Conservation (phyloP, 352 stramenopile genomes). For the Pythium scleroteichum region DNA sequence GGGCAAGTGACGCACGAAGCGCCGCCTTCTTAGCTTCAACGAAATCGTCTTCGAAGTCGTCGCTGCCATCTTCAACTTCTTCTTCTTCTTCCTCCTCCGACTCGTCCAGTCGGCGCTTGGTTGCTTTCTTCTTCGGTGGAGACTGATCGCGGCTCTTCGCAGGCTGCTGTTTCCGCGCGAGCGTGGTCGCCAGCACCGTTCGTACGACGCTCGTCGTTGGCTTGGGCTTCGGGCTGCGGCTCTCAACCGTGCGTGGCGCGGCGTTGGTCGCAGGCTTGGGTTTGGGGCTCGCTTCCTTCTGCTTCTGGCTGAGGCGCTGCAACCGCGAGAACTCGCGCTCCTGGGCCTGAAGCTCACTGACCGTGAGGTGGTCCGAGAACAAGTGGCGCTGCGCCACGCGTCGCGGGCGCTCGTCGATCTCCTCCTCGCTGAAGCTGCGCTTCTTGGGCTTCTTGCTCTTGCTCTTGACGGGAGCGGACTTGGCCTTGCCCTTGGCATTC, state of each 20-base stretch:
- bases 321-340: slow-evolving; percentile 33
- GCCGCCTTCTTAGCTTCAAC: slow-evolving; percentile 24
- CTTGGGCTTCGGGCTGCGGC: slow-evolving; percentile 5
- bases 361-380: slow-evolving; percentile 39
- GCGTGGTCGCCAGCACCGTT: slow-evolving; percentile 24
- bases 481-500: slow-evolving; percentile 10
- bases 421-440: slow-evolving; percentile 3
- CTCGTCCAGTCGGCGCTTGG: slow-evolving; percentile 14
- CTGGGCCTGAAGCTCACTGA: slow-evolving; percentile 68
- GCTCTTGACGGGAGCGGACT: neutral
- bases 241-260: neutral
- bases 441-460: slow-evolving; percentile 5
- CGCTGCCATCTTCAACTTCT: slow-evolving; percentile 18
- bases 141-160: too few species aligned
- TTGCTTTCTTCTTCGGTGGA: neutral
- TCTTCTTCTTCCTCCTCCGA: slow-evolving; percentile 15
- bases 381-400: slow-evolving; percentile 9
- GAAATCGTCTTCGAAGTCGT: slow-evolving; percentile 36
- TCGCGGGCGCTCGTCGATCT: slow-evolving; percentile 9
- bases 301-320: slow-evolving; percentile 9
- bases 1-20: slow-evolving; percentile 16
- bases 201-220: slow-evolving; percentile 4
- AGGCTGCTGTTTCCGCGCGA: slow-evolving; percentile 17
- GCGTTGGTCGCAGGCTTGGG: neutral
- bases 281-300: neutral